Percentiles rank a stretch among this genome's conserved stretches.
Evolutionary conservation across 129 eudicot species (phyloP).

Genomic region (Pittosporum tobira): DNA sequence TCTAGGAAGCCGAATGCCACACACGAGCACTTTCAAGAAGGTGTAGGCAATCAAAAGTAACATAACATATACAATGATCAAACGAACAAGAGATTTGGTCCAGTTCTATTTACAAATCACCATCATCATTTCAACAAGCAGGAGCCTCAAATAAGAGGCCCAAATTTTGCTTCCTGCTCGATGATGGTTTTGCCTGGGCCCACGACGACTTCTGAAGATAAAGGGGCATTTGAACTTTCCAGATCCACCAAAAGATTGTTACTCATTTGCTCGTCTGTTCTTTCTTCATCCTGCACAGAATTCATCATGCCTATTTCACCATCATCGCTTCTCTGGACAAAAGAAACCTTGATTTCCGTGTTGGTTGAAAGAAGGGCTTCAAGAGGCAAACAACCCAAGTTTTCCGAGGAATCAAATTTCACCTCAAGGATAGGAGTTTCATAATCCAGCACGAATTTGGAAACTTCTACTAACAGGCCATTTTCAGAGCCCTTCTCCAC

Average conservation of each 20-base stretch:
- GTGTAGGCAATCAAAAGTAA: no score
- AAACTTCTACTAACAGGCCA: background rate
- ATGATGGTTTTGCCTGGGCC: background rate
- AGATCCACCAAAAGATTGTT: constrained; percentile 8
- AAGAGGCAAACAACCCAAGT: constrained; percentile 1
- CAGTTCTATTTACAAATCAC: background rate
- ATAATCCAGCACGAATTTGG: constrained; percentile 1
- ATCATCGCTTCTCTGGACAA: background rate
- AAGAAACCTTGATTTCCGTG: background rate
- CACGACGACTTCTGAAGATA: background rate
- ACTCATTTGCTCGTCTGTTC: background rate
- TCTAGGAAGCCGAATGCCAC: background rate
- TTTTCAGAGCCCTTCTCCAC: constrained; percentile 5
- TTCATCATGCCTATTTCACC: background rate
- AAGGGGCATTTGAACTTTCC: background rate
- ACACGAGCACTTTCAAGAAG: no score
- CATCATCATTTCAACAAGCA: background rate
- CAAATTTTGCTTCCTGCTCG: constrained; percentile 3
- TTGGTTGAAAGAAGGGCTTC: constrained; percentile 2
- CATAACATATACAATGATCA: background rate
- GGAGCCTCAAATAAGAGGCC: constrained; percentile 10
- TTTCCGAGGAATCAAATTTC: constrained; percentile 3
- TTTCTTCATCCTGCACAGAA: background rate
- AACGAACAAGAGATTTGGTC: background rate
- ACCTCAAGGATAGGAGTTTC: constrained; percentile 12